Evolutionary conservation across 2,329 filamentous ascomycete species (phyloP), one percentile per base, ranked within the genome.

Genomic region (Diaporthe helianthi): DNA sequence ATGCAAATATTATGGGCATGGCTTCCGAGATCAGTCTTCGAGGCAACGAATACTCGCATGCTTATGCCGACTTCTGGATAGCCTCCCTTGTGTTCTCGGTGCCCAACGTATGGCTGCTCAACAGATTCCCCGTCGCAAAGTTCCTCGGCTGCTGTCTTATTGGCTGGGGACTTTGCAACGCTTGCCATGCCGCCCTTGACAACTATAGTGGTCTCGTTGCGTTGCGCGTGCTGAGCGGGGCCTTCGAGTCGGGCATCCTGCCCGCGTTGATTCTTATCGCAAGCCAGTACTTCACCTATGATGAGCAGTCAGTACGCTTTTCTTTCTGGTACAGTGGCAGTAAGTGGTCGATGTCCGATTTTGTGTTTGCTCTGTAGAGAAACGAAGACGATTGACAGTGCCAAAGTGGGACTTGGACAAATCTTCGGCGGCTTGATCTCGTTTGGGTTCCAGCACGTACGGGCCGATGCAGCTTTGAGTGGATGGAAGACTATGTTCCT

Each of bases 241-340:
- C 75, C 64, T 70, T 76, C 13, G 76, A 77, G 66, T 73, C 70
- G 1, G 74, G 73, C 24, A 70, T 76, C 44, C 74, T 75, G 2
- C 75, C 75, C 1, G 73, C 72, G 4, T 74, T 74, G 70, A 73
- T 76, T 8, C 67, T 76, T 24, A 68, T 76, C 24, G 75, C 74
- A 15, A 75, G 73, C 26, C 76, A 75, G 73, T 72, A 75, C 29
- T 77, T 74, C 70, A 76, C 74, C 26, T 72, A 74, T 24, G 64
- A 75, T n/a, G 78, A 80, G 71, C 78, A 78, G 51, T 73, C 74
- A 17, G 72, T 75, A 29, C 75, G 78, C n/a, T 74, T 75, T 47
- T 75, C 72, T 29, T 74, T 65, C 38, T 71, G 69, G 46, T 72
- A 71, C 29, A 66, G 60, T 17, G 69, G 69, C 3, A 72, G 71